phyloP scores from a whole-genome alignment of 1,284 basidiomycete genomes.

The Ceratobasidium sp. region DNA sequence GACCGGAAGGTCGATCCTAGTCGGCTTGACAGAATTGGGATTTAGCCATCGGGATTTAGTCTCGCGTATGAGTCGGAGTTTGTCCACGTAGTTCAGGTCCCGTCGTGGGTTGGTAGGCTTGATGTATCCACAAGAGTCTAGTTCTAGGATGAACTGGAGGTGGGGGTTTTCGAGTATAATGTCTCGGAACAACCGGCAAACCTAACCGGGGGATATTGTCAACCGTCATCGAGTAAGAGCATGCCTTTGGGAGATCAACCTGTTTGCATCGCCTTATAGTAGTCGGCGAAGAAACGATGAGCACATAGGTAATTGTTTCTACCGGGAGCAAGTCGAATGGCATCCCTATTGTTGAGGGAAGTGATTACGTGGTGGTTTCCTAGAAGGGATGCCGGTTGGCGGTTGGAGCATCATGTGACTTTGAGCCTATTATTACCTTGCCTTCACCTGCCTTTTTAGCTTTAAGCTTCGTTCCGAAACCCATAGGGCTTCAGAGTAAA shows the following conservation, averaged over 20 bases:
- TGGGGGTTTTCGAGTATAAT: background rate
- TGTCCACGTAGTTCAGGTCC: slow-evolving; percentile 26
- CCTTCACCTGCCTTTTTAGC: too few species aligned
- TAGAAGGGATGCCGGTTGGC: background rate
- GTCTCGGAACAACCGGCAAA: slow-evolving; percentile 19
- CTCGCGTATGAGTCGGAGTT: slow-evolving; percentile 2
- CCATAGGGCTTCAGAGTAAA: too few species aligned
- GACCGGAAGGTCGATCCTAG: background rate
- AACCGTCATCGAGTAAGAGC: background rate
- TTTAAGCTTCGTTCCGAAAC: too few species aligned
- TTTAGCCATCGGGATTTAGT: background rate
- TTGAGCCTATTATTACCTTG: background rate
- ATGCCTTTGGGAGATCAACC: background rate
- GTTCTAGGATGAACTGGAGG: slow-evolving; percentile 27
- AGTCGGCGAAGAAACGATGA: background rate
- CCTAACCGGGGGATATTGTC: background rate
- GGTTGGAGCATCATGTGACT: background rate
- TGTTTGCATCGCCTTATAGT: slow-evolving; percentile 20
- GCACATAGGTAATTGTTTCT: slow-evolving; percentile 11
- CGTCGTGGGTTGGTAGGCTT: slow-evolving; percentile 11
- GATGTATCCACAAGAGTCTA: slow-evolving; percentile 19
- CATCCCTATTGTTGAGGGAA: background rate
- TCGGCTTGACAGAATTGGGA: background rate
- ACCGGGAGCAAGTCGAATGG: background rate
- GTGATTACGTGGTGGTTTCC: background rate